A percentile compares a stretch with the other conserved stretches of the same genome.
Conservation (phyloP, 306 rosid genomes). For the Chamaecrista fasciculata region DNA sequence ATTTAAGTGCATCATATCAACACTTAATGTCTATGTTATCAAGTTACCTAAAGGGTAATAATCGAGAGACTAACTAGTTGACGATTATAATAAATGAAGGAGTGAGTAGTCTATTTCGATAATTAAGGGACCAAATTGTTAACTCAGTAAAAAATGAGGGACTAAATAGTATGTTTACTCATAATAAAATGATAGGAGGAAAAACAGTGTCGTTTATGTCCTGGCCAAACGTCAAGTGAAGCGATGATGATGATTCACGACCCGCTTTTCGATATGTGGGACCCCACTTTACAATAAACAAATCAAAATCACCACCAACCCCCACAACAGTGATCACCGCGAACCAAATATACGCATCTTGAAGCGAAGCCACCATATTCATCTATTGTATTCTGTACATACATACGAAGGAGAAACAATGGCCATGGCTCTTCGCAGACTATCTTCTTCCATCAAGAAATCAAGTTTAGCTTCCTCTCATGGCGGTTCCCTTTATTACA, state of each 20-base stretch:
- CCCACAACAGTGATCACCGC: not conserved
- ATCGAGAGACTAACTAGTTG: no score
- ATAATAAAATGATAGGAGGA: no score
- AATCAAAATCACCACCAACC: constrained; percentile 32
- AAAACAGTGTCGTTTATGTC: no score
- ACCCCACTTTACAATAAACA: not conserved
- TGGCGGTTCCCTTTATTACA: constrained; percentile 48
- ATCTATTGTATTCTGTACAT: not conserved
- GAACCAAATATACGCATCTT: not conserved
- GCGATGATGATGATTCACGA: not conserved
- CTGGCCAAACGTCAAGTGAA: no score
- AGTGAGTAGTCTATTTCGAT: no score
- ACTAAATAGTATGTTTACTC: no score
- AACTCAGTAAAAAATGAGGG: no score
- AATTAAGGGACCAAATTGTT: no score
- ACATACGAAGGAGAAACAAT: constrained; percentile 21
- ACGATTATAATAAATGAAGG: no score
- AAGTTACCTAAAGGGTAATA: no score
- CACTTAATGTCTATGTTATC: no score
- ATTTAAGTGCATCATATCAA: no score
- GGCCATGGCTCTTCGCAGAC: constrained; percentile 76
- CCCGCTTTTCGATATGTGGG: not conserved
- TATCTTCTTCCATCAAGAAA: constrained; percentile 46
- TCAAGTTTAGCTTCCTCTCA: constrained; percentile 36
- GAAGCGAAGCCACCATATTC: not conserved